Conservation (phyloP, 169 alveolate genomes). For the Theileria sp. region DNA sequence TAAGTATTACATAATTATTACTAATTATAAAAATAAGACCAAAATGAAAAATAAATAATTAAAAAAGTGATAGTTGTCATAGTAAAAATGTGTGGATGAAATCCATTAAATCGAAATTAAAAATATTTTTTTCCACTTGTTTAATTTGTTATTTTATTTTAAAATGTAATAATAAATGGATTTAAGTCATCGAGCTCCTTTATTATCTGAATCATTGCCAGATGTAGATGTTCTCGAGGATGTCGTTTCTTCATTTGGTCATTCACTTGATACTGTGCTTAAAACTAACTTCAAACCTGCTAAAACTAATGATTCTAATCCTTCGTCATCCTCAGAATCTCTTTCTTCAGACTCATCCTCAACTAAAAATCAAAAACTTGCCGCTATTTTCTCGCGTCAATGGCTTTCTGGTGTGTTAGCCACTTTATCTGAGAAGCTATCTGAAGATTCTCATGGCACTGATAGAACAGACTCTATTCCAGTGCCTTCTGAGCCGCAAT, state of each 20-base stretch:
- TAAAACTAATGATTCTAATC: constrained; percentile 7
- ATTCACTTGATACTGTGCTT: constrained; percentile 48
- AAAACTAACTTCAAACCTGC: constrained; percentile 56
- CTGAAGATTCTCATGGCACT: constrained; percentile 10
- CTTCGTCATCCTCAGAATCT: constrained; percentile 11
- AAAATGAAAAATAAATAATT: no score
- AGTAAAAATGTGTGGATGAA: constrained; percentile 14
- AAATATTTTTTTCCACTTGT: background rate
- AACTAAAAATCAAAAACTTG: constrained; percentile 60
- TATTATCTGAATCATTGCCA: constrained; percentile 27
- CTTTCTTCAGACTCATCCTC: constrained; percentile 8
- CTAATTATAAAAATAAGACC: background rate
- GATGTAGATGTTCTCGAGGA: constrained; percentile 57
- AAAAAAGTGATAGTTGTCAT: background rate
- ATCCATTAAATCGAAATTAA: background rate
- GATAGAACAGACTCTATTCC: background rate
- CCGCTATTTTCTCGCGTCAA: constrained; percentile 62
- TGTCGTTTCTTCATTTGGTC: constrained; percentile 58
- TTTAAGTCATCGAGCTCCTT: constrained; percentile 26
- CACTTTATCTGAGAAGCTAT: constrained; percentile 35
- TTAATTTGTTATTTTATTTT: background rate
- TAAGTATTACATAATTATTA: background rate
- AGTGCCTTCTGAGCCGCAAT: constrained; percentile 39
- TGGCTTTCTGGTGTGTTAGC: constrained; percentile 64
- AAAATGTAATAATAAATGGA: background rate